A percentile compares a stretch with the other conserved stretches of the same genome.
phyloP scores from a whole-genome alignment of 306 rosid species.

The Cucurbita ficifolia region DNA sequence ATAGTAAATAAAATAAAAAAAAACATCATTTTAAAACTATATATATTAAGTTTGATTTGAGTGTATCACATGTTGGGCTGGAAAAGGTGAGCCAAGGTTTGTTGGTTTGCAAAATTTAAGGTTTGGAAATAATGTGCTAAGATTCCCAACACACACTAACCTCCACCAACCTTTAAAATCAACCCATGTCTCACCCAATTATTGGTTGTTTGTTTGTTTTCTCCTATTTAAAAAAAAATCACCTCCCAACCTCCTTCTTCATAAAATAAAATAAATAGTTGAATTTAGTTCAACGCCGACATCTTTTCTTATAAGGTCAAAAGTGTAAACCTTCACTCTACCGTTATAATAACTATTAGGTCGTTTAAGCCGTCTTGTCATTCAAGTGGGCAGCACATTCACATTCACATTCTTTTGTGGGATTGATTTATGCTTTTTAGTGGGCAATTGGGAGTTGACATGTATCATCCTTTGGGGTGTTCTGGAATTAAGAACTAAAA shows the following conservation, averaged over 20 bases:
- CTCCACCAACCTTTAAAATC: background rate
- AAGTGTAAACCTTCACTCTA: too few species aligned
- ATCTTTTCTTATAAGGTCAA: too few species aligned
- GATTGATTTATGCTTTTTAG: background rate
- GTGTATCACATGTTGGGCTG: background rate
- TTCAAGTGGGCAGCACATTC: background rate
- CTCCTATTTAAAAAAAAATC: background rate
- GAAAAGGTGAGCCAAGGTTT: background rate
- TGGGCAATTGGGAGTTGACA: background rate
- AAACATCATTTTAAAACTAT: too few species aligned
- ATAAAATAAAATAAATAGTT: background rate
- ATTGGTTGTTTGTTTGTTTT: background rate
- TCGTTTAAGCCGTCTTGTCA: background rate
- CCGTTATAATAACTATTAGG: background rate
- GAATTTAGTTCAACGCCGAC: too few species aligned
- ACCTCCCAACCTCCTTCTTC: background rate
- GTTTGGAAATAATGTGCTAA: slow-evolving; percentile 6
- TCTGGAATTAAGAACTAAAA: background rate
- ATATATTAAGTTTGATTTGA: background rate
- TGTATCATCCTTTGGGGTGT: background rate
- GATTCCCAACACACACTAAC: slow-evolving; percentile 1
- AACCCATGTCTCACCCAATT: slow-evolving; percentile 1
- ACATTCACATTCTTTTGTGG: background rate
- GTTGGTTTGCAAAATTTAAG: background rate
- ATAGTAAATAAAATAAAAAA: too few species aligned